phyloP scores from a whole-genome alignment of 352 stramenopile species.

The Phytophthora agathidicida region DNA sequence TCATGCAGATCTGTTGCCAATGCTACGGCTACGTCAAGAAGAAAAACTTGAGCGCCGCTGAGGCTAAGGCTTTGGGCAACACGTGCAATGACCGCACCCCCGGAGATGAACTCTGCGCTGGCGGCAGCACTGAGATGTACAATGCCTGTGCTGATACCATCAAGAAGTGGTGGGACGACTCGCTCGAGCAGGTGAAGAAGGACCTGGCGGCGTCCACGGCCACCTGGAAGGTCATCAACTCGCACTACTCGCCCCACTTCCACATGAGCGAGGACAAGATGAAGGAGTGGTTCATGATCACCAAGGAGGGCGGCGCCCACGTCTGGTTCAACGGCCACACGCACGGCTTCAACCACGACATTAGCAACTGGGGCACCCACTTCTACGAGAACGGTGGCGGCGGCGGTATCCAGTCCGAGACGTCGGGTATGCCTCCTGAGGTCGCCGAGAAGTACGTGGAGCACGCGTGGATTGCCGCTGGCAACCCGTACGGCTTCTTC shows the following conservation, averaged over 20 bases:
- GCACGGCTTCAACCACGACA: conserved; percentile 89
- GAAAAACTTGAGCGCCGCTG: conserved; percentile 46
- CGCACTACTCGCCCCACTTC: conserved; percentile 90
- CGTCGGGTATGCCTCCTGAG: conserved; percentile 73
- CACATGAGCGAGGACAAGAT: conserved; percentile 91
- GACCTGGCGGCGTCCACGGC: conserved; percentile 75
- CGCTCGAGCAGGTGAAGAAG: conserved; percentile 66
- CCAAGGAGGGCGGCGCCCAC: conserved; percentile 79
- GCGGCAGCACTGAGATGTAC: conserved; percentile 73
- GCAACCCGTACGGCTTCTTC: conserved; percentile 88
- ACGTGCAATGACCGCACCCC: conserved; percentile 74
- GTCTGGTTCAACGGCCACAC: conserved; percentile 88
- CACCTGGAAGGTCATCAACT: conserved; percentile 90
- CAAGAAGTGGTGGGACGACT: conserved; percentile 82
- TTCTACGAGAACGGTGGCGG: conserved; percentile 90
- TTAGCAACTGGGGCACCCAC: conserved; percentile 85
- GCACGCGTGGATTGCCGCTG: conserved; percentile 77
- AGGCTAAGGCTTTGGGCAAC: conserved; percentile 61
- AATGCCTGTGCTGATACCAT: conserved; percentile 76
- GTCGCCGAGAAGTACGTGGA: conserved; percentile 82
- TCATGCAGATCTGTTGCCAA: conserved; percentile 88
- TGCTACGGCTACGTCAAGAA: conserved; percentile 88
- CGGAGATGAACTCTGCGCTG: conserved; percentile 75
- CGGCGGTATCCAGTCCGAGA: conserved; percentile 86
- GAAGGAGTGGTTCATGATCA: conserved; percentile 88